Base-by-base conservation (phyloP, 108 stramenopile species). In the Fragilariopsis cylindrus region DNA sequence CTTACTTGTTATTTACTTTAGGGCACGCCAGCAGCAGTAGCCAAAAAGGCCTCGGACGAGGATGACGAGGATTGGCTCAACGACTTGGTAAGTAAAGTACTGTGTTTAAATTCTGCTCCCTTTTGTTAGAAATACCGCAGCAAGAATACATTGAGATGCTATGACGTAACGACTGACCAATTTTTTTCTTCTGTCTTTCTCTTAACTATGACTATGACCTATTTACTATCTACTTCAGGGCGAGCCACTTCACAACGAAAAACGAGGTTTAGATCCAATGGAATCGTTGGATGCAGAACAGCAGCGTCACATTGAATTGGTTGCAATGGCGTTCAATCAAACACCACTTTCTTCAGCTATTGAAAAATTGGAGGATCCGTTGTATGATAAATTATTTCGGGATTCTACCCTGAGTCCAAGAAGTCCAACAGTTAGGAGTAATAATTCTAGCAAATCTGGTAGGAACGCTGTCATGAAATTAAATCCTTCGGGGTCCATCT, bases 1-100 rank as follows among this genome's bases (percentile, higher is more conserved):
- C 60, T 19, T 19, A 18, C 15, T 69, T 52, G 47, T 7, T 72
- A 11, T 58, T 21, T 44, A 48, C 40, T 73, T 50, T 15, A 73
- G 72, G 72, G 60, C 19, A 62, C 49, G 46, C 72, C 45, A 57
- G 54, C 73, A 56, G 57, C 56, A 12, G 41, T 45, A 19, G 12
- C 21, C 48, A 16, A 16, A 48, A 43, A 65, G 7, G 78, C 58
- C 2, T 73, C 78, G 7, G 78, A 79, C 16, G 78, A 79, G 57
- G 40, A 15, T 72, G 3, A 15, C 71, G 18, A 54, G 43, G 72
- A 79, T 67, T 79, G 78, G 78, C 58, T 79, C 13, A 72, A 79
- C 40, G 65, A 73, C 55, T 13, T 79, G 58, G 78, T 79, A 69
- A 68, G 78, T 79, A 54, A 30, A 30, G 30, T 30, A 30, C 30